Percentiles rank a stretch among this genome's conserved stretches.
Evolutionary conservation across 495 filamentous ascomycete genomes (phyloP).

Genomic region (Daldinia loculata): DNA sequence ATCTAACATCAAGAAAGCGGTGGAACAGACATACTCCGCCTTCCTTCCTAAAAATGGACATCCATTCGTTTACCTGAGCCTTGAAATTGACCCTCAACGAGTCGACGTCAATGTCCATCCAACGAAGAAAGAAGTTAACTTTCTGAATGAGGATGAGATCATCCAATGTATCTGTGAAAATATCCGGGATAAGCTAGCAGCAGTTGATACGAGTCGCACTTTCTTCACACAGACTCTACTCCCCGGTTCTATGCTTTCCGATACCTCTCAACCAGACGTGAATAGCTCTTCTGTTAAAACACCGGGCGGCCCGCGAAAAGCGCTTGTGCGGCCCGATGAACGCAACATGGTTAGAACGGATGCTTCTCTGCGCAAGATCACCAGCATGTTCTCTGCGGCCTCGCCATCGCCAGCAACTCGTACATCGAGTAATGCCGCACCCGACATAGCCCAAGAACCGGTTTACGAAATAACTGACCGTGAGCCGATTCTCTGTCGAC

Average conservation of each 20-base stretch:
- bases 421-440: slow-evolving; percentile 37
- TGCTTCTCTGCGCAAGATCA: slow-evolving; percentile 90
- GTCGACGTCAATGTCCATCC: slow-evolving; percentile 99
- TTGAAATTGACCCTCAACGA: slow-evolving; percentile 91
- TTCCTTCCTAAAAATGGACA: slow-evolving; percentile 96
- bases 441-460: slow-evolving; percentile 53
- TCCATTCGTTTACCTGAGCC: slow-evolving; percentile 90
- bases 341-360: slow-evolving; percentile 93
- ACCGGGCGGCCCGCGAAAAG: slow-evolving; percentile 50
- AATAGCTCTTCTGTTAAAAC: slow-evolving; percentile 49
- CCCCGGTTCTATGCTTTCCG: slow-evolving; percentile 65
- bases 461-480: slow-evolving; percentile 77
- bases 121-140: slow-evolving; percentile 97
- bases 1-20: slow-evolving; percentile 82
- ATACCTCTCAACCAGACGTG: slow-evolving; percentile 45
- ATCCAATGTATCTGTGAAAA: slow-evolving; percentile 86
- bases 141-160: slow-evolving; percentile 97
- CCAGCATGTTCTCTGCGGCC: slow-evolving; percentile 80
- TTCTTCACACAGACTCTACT: slow-evolving; percentile 94
- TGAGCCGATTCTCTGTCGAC: slow-evolving; percentile 70
- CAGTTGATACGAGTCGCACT: slow-evolving; percentile 92
- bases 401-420: slow-evolving; percentile 29
- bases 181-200: slow-evolving; percentile 79
- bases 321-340: slow-evolving; percentile 74
- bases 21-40: slow-evolving; percentile 89